Evolutionary conservation across 371 early-diverging fungal species (phyloP), one percentile per base, ranked within the genome.

Genomic region (Funneliformis caledonium): DNA sequence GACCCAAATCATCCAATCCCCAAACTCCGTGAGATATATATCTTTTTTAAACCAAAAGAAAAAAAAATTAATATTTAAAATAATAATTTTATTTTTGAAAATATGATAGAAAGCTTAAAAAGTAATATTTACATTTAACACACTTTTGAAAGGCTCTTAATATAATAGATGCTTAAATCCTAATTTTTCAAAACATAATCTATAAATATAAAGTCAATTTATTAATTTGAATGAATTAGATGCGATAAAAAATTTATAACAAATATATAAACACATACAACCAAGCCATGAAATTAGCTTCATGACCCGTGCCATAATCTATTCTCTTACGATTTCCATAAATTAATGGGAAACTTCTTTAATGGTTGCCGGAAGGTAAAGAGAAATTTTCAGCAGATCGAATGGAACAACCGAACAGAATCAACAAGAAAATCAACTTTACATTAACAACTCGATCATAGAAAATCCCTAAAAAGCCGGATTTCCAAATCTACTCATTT

Each of bases 281-380:
- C 88, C 95, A 99, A 33, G 94, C 93, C 48, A 98, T 86, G 82
- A 99, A 99, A 80, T 96, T 96, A 10, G 98, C 93, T 89, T 99
- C 99, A 83, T 99, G 99, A 2, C 99, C 99, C 26, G 98, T 98
- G 42, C 99, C 99, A 87, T 99, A 99, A 88, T 99, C 99, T 45
- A 99, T 94, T 78, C 99, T 91, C 59, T 90, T 92, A n/a, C 90
- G 87, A 85, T 99, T 96, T 31, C 99, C 99, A 88, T 82, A 37
- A 98, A 89, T 85, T 99, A 99, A 65, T 88, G 85, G 33, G 89
- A 82, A 3, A 96, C 89, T 88, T 98, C 97, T 9, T 83, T 83
- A 7, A 92, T 85, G 3, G 94, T 90, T 7, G 85, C 87, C 19
- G 82, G 70, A 1, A 26, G 86, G 88, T 43, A 86, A 82, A 8